Percentiles rank a stretch among this genome's conserved stretches.
Conservation (phyloP, 1,139 yeast species). For the Scheffersomyces cryptocercus region DNA sequence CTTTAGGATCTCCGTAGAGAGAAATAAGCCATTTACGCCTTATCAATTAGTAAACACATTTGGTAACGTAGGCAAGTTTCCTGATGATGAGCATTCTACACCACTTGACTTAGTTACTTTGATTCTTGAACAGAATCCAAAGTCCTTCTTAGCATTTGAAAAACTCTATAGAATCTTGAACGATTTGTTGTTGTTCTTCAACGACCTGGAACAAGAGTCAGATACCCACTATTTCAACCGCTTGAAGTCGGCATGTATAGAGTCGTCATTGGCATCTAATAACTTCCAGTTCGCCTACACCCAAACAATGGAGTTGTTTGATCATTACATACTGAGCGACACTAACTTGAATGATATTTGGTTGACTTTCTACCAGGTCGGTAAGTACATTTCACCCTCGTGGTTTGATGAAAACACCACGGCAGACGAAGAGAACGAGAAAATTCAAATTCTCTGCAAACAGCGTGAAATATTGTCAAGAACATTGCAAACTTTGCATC, state of each 20-base stretch:
- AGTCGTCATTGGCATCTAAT: slow-evolving; percentile 53
- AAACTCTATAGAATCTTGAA: slow-evolving; percentile 43
- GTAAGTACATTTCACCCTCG: slow-evolving; percentile 51
- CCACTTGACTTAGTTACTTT: slow-evolving; percentile 32
- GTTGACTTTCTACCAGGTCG: slow-evolving; percentile 65
- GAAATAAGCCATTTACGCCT: slow-evolving; percentile 28
- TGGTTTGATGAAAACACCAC: slow-evolving; percentile 35
- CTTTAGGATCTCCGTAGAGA: slow-evolving; percentile 41
- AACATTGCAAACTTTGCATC: slow-evolving; percentile 32
- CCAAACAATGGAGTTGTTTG: slow-evolving; percentile 31
- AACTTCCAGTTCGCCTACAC: slow-evolving; percentile 57
- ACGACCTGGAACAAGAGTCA: slow-evolving; percentile 3
- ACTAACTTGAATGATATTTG: slow-evolving; percentile 43
- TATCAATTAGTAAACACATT: slow-evolving; percentile 25
- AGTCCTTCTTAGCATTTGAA: slow-evolving; percentile 51
- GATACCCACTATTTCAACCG: slow-evolving; percentile 22
- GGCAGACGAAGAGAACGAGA: slow-evolving; percentile 16
- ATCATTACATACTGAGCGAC: slow-evolving; percentile 14
- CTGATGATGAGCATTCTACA: slow-evolving; percentile 12
- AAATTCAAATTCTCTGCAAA: slow-evolving; percentile 25
- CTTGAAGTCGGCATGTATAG: slow-evolving; percentile 54
- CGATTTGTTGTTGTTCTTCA: slow-evolving; percentile 38
- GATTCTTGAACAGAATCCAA: slow-evolving; percentile 57
- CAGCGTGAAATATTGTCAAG: slow-evolving; percentile 54
- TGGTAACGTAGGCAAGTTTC: slow-evolving; percentile 12